phyloP scores from a whole-genome alignment of 2,329 filamentous ascomycete species.

The Colletotrichum tanaceti region DNA sequence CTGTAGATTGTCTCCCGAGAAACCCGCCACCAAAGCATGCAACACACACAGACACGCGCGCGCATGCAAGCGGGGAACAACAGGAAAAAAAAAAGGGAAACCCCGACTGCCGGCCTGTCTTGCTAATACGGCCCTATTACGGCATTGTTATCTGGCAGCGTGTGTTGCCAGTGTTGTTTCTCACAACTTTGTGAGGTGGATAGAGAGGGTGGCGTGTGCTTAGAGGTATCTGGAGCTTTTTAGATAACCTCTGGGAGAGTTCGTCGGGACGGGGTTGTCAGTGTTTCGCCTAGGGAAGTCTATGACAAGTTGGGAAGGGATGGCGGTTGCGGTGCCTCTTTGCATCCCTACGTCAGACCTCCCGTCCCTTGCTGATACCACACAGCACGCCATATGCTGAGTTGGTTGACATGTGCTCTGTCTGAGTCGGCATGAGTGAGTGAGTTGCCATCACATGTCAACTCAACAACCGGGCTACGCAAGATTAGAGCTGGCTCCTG shows the following conservation, averaged over 20 bases:
- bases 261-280: conserved; percentile 32
- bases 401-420: too few relatives aligned
- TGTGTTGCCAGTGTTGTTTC: neutral
- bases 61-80: neutral
- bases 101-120: neutral
- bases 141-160: neutral
- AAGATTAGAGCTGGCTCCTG: conserved; percentile 20
- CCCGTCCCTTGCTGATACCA: neutral
- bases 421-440: too few relatives aligned
- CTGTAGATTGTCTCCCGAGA: neutral
- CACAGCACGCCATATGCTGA: neutral
- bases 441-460: conserved; percentile 30
- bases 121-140: too few relatives aligned
- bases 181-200: neutral
- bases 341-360: conserved; percentile 12
- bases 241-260: conserved; percentile 18
- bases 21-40: neutral
- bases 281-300: conserved; percentile 36
- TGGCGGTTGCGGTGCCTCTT: conserved; percentile 20
- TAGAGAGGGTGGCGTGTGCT: conserved; percentile 7
- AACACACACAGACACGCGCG: too few relatives aligned
- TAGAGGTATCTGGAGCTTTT: neutral
- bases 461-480: conserved; percentile 7
- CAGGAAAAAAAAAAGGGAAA: neutral
- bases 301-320: conserved; percentile 19